Evolutionary conservation across 768 basidiomycete genomes (phyloP), one percentile per base, ranked within the genome.

Genomic region (Leccinum ochraceum): DNA sequence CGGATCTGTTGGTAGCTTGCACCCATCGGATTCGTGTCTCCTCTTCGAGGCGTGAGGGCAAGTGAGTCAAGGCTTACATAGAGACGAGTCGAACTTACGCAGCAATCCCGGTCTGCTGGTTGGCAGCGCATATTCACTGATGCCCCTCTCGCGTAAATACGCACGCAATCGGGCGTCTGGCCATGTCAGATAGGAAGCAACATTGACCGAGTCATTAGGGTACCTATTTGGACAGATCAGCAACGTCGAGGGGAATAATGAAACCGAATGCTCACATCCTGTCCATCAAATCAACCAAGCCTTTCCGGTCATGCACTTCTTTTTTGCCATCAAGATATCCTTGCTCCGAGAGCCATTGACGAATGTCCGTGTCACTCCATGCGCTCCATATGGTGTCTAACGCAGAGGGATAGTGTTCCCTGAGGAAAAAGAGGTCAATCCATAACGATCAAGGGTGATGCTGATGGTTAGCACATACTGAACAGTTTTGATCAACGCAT

Each of bases 151-250:
- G 49, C 94, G 83, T 20, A 98, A 82, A 75, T 92, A 97, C 2
- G 90, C 94, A 51, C 95, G 88, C 28, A 98, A 85, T 34, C 95
- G 84, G 3, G 95, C 92, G 69, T 98, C 95, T 13, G 93, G 92
- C 96, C 96, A 98, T 10, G 83, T 81, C 54, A 95, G 78, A 75
- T 96, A 97, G 3, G 85, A 77, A 3, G 86, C 80, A 1, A 81
- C 80, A 37, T 77, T 75, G 6, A 66, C 55, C n/a, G 71, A 69
- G 53, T 72, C 71, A 55, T 87, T 83, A 57, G 79, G 79, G 67
- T 85, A 86, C 70, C 85, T 91, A 64, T n/a, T 36, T 6, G 34
- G 36, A 30, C 17, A 26, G 24, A 52, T 69, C 50, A 51, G 44
- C 7, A 13, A 26, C 3, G 16, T 44, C 9, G 14, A 34, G 30